Conservation (phyloP, 2,329 filamentous ascomycete species). For the Magnaporthiopsis incrustans region DNA sequence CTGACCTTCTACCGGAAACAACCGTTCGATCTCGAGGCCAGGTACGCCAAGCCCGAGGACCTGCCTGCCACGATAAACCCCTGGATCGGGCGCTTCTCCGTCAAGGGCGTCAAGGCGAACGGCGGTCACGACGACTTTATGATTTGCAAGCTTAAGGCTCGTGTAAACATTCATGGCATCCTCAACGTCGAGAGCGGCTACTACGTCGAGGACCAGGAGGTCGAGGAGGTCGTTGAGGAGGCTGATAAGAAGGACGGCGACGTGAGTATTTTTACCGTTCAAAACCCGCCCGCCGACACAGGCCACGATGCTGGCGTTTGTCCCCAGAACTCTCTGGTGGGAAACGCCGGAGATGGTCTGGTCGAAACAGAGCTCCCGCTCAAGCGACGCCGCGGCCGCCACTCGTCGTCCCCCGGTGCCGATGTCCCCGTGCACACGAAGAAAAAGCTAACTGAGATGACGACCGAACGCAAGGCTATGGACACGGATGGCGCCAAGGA, state of each 20-base stretch:
- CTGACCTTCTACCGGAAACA: constrained; percentile 99
- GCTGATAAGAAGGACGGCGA: constrained; percentile 60
- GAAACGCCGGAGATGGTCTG: not conserved
- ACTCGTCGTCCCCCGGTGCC: not conserved
- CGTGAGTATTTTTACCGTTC: constrained; percentile 45
- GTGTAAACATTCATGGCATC: constrained; percentile 92
- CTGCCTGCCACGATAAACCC: constrained; percentile 86
- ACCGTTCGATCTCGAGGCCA: constrained; percentile 90
- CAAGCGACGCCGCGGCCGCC: constrained; percentile 3
- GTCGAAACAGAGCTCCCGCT: not conserved
- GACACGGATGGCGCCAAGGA: constrained; percentile 66
- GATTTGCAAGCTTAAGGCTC: constrained; percentile 99
- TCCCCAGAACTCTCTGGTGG: not conserved
- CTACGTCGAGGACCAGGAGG: constrained; percentile 95
- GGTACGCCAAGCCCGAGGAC: constrained; percentile 78
- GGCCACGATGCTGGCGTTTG: not conserved
- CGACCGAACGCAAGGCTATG: constrained; percentile 55
- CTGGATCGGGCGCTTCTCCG: constrained; percentile 95
- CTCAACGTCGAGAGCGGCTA: constrained; percentile 96
- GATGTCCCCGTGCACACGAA: constrained; percentile 11
- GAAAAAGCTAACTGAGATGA: constrained; percentile 15
- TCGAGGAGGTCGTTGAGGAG: constrained; percentile 60
- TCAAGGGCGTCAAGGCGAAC: constrained; percentile 86
- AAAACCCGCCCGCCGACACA: not conserved
- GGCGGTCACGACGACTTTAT: constrained; percentile 95